Conservation (phyloP, 2,329 filamentous ascomycete species). For the Verticillium nonalfalfae region DNA sequence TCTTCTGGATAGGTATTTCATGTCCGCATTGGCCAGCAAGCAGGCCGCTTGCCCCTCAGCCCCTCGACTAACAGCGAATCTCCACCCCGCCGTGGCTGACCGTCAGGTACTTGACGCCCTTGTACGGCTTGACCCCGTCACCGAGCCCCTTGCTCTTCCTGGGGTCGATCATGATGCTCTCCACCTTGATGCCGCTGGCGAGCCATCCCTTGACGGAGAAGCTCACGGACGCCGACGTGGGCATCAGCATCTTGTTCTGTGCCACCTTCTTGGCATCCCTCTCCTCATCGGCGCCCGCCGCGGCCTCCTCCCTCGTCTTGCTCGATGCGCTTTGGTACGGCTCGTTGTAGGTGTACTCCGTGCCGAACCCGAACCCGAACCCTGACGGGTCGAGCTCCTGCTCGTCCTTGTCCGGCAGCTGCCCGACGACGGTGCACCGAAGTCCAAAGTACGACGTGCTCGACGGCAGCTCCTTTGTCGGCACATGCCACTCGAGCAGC, state of each 20-base stretch:
- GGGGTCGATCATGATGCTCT: slow-evolving; percentile 61
- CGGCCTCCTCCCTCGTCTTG: not conserved
- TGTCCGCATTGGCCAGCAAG: too few relatives aligned
- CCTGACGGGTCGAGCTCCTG: slow-evolving; percentile 42
- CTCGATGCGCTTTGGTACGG: slow-evolving; percentile 43
- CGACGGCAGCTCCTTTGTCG: slow-evolving; percentile 66
- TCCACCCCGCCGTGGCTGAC: slow-evolving; percentile 60
- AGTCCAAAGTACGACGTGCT: slow-evolving; percentile 65
- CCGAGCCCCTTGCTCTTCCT: slow-evolving; percentile 80
- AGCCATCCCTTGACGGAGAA: slow-evolving; percentile 65
- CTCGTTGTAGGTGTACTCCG: slow-evolving; percentile 47
- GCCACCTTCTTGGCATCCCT: slow-evolving; percentile 52
- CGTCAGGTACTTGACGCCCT: slow-evolving; percentile 96
- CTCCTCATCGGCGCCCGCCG: slow-evolving; percentile 24
- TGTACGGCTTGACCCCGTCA: slow-evolving; percentile 88
- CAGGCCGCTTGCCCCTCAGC: too few relatives aligned
- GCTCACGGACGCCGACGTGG: slow-evolving; percentile 68
- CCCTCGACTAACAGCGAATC: slow-evolving; percentile 43
- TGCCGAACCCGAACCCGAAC: slow-evolving; percentile 44
- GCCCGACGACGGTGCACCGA: slow-evolving; percentile 73
- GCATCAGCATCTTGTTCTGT: slow-evolving; percentile 73
- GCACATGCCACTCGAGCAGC: slow-evolving; percentile 76
- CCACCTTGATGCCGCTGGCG: slow-evolving; percentile 60
- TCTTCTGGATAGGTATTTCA: too few relatives aligned
- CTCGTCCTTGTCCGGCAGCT: slow-evolving; percentile 41